These are phyloP conservation scores for Colletotrichum orbiculare DNA, from an alignment of 2,329 filamentous ascomycete species.

Conservation along the genomic window DNA sequence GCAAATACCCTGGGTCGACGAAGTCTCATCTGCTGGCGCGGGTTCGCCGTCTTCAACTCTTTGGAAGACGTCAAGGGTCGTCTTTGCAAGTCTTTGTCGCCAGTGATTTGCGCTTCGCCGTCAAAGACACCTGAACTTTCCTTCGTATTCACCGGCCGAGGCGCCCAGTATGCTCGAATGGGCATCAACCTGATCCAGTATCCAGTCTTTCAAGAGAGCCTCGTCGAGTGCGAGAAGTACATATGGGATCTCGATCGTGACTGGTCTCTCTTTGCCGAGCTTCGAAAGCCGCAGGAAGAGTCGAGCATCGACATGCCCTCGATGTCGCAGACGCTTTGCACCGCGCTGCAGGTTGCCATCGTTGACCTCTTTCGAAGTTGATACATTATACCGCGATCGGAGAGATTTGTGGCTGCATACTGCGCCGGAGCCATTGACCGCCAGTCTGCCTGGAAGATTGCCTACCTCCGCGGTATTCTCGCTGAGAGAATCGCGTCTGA, in stretches of 20 bases:
- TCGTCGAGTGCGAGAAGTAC: conserved; percentile 42
- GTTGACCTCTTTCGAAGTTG: conserved; percentile 52
- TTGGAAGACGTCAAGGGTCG: not conserved
- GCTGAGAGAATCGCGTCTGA: too few species aligned
- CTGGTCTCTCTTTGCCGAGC: conserved; percentile 50
- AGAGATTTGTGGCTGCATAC: conserved; percentile 55
- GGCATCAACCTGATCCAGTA: conserved; percentile 53
- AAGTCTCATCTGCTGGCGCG: conserved; percentile 8
- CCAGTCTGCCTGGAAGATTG: too few species aligned
- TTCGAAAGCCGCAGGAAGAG: conserved; percentile 41
- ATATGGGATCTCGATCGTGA: conserved; percentile 42
- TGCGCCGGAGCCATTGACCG: too few species aligned
- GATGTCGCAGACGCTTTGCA: conserved; percentile 54
- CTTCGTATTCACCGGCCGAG: conserved; percentile 57
- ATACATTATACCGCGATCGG: conserved; percentile 48
- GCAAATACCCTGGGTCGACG: not conserved
- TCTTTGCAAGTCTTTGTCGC: not conserved
- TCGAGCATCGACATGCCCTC: conserved; percentile 46
- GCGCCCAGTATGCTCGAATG: conserved; percentile 56
- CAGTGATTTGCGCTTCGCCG: too few species aligned
- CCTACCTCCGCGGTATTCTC: too few species aligned
- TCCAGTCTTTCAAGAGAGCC: conserved; percentile 52
- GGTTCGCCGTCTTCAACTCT: conserved; percentile 7
- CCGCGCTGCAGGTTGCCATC: conserved; percentile 53
- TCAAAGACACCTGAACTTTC: conserved; percentile 45